Evolutionary conservation across 768 basidiomycete genomes (phyloP).

Genomic region (Hypholoma sublateritium): DNA sequence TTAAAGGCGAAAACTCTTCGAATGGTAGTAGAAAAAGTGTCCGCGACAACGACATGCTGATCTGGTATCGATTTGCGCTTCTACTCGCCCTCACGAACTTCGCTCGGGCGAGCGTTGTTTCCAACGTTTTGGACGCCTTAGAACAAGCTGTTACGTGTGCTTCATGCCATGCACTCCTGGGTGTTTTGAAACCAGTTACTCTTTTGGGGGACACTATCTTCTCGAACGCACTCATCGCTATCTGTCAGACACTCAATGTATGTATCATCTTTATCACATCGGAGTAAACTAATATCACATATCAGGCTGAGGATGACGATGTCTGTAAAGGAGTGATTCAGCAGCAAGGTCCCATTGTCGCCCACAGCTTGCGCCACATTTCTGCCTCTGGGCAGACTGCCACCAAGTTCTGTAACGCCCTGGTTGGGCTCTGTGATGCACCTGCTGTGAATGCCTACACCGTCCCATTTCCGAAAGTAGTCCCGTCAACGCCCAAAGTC

Average conservation of each 20-base stretch:
- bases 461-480: slow-evolving; percentile 44
- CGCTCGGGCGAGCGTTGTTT: slow-evolving; percentile 29
- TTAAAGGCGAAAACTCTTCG: too few species aligned
- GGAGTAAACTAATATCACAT: too few species aligned
- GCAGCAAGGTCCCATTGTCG: slow-evolving; percentile 56
- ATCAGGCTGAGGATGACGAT: slow-evolving; percentile 52
- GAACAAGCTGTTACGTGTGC: slow-evolving; percentile 46
- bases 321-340: slow-evolving; percentile 54
- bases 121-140: slow-evolving; percentile 42
- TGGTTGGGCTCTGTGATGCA: slow-evolving; percentile 53
- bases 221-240: slow-evolving; percentile 36
- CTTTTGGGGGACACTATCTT: slow-evolving; percentile 48
- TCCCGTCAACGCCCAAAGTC: slow-evolving; percentile 33
- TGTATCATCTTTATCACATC: not conserved
- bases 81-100: slow-evolving; percentile 17
- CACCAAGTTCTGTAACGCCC: slow-evolving; percentile 52
- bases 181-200: slow-evolving; percentile 46
- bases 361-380: slow-evolving; percentile 53
- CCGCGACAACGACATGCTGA: not conserved
- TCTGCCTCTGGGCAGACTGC: slow-evolving; percentile 45
- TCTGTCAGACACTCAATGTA: slow-evolving; percentile 46
- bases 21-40: too few species aligned
- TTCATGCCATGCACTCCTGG: slow-evolving; percentile 50
- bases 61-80: slow-evolving; percentile 5
- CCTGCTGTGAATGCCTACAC: slow-evolving; percentile 43